Conservation (phyloP, 73 alveolate genomes). For the Urostyla sp. region DNA sequence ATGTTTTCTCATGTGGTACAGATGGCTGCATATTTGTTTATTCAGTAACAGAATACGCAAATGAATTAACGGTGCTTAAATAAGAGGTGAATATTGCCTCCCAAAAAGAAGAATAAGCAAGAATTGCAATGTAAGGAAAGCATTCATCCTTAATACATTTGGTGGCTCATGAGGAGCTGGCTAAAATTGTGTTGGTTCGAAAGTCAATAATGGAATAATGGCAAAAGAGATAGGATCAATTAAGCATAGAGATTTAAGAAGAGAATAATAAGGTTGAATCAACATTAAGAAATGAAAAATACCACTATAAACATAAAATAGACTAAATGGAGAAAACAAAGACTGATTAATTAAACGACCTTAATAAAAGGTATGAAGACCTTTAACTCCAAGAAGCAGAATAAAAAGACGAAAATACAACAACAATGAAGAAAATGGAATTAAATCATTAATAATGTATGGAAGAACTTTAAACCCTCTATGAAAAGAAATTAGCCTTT, state of each 20-base stretch:
- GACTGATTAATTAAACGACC: constrained; percentile 60
- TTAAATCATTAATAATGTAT: constrained; percentile 77
- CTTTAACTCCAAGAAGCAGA: constrained; percentile 69
- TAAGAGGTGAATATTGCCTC: constrained; percentile 15
- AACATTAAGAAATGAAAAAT: constrained; percentile 42
- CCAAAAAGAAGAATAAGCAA: constrained; percentile 8
- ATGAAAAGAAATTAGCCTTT: constrained; percentile 83
- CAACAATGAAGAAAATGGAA: constrained; percentile 80
- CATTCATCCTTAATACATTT: constrained; percentile 21
- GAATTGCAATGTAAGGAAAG: neutral
- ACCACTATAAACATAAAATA: constrained; percentile 44
- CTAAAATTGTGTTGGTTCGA: constrained; percentile 76
- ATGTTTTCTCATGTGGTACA: constrained; percentile 81
- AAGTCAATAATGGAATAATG: constrained; percentile 76
- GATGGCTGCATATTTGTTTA: constrained; percentile 83
- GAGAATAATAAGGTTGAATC: constrained; percentile 74
- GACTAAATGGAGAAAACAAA: constrained; percentile 56
- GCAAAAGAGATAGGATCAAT: constrained; percentile 67
- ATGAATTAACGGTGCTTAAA: constrained; percentile 33
- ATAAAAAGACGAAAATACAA: constrained; percentile 77
- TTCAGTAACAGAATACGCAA: constrained; percentile 70
- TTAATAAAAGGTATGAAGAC: constrained; percentile 75
- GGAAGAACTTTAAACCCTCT: constrained; percentile 82
- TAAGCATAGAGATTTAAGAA: constrained; percentile 72
- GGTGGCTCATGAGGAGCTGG: constrained; percentile 79